Evolutionary conservation across 208 protist genomes (phyloP).

Genomic region (Lotmaria passim): DNA sequence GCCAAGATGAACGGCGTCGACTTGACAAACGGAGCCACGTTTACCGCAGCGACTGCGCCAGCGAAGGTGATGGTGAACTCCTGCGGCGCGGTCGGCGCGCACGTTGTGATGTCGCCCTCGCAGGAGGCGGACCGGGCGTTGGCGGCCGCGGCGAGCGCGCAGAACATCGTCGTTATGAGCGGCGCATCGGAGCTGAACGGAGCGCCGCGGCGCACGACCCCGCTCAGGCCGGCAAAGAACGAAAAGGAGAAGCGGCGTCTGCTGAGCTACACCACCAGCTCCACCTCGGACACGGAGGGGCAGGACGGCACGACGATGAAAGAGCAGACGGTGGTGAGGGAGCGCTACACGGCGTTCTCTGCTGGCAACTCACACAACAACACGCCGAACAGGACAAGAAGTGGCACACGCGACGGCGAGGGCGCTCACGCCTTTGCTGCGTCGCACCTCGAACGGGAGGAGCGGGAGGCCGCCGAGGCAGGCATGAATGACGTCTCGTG

Average conservation of each 20-base stretch:
- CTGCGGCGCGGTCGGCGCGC: conserved; percentile 7
- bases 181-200: neutral
- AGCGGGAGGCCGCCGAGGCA: conserved; percentile 8
- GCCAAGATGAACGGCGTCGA: conserved; percentile 27
- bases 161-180: neutral
- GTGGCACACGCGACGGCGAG: conserved; percentile 2
- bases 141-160: conserved; percentile 6
- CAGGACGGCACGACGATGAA: neutral
- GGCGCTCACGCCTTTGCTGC: conserved; percentile 1
- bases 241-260: conserved; percentile 11
- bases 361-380: neutral
- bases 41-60: neutral
- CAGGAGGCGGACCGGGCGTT: neutral
- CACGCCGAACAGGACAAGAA: neutral
- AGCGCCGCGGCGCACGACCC: neutral
- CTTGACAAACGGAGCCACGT: neutral
- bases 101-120: neutral
- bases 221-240: neutral
- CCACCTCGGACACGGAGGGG: neutral
- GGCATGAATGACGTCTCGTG: neutral
- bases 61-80: conserved; percentile 16
- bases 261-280: conserved; percentile 11
- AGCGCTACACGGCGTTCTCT: too few species aligned
- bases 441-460: conserved; percentile 8
- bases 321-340: too few species aligned